Evolutionary conservation across 2,329 filamentous ascomycete genomes (phyloP).

Genomic region (Ophiocordyceps polyrhachis-furcata): DNA sequence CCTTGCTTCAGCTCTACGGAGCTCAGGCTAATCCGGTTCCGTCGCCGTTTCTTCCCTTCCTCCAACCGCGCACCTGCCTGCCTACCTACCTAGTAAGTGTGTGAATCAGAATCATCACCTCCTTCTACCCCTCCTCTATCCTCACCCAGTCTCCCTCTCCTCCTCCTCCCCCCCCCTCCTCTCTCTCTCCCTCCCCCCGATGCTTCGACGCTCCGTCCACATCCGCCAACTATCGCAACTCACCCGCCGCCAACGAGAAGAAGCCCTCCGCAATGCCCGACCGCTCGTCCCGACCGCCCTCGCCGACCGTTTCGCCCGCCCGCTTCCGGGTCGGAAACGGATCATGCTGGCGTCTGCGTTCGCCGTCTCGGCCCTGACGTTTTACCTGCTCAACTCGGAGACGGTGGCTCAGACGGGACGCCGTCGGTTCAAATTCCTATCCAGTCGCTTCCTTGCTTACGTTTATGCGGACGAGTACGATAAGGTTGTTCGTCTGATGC

Average conservation of each 20-base stretch:
- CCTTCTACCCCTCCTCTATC: not conserved
- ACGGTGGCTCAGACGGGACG: constrained; percentile 55
- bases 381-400: constrained; percentile 54
- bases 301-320: constrained; percentile 9
- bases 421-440: constrained; percentile 49
- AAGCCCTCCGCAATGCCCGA: constrained; percentile 10
- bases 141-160: not conserved
- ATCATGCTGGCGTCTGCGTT: constrained; percentile 20
- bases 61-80: too few relatives aligned
- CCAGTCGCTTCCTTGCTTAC: constrained; percentile 36
- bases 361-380: constrained; percentile 24
- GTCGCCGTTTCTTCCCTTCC: too few relatives aligned
- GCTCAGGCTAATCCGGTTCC: too few relatives aligned
- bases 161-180: not conserved
- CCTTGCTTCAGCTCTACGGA: too few relatives aligned
- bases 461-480: constrained; percentile 4
- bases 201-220: not conserved
- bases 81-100: too few relatives aligned
- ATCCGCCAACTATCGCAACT: not conserved
- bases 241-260: not conserved
- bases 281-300: constrained; percentile 13
- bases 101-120: not conserved
- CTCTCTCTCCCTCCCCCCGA: not conserved
- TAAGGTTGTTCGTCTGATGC: not conserved
- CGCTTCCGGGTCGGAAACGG: constrained; percentile 12